Percentiles rank a stretch among this genome's conserved stretches.
These are phyloP conservation scores for Betula pendula DNA, from an alignment of 306 rosid genomes.

Conservation along the genomic window DNA sequence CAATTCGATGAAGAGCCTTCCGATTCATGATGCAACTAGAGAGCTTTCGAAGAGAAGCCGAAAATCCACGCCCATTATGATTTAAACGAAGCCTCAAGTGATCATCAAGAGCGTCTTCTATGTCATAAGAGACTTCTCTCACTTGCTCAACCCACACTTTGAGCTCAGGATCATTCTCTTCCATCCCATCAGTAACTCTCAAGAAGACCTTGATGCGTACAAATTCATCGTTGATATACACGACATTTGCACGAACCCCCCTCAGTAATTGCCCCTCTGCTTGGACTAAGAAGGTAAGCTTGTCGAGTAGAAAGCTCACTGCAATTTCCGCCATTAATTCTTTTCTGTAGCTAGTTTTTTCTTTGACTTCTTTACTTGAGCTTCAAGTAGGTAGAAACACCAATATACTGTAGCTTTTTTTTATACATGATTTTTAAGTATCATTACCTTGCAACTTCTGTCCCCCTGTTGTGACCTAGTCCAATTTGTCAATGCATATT, in stretches of 20 bases:
- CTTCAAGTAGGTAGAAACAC: too few species aligned
- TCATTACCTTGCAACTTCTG: too few species aligned
- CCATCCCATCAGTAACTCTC: constrained; percentile 31
- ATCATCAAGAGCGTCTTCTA: constrained; percentile 41
- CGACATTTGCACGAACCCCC: constrained; percentile 30
- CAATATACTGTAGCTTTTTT: too few species aligned
- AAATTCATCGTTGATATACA: constrained; percentile 21
- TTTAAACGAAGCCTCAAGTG: not conserved
- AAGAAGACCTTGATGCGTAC: constrained; percentile 25
- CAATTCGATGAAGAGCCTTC: constrained; percentile 14
- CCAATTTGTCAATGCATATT: too few species aligned
- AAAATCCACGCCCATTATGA: not conserved
- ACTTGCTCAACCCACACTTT: constrained; percentile 38
- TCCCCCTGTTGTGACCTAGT: too few species aligned
- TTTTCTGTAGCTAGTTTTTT: not conserved
- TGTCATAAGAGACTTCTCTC: constrained; percentile 34
- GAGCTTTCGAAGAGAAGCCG: not conserved
- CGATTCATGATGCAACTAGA: not conserved
- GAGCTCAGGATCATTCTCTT: constrained; percentile 35
- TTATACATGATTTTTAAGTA: too few species aligned
- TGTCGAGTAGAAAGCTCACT: constrained; percentile 23
- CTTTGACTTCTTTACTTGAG: too few species aligned
- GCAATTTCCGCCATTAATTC: constrained; percentile 34
- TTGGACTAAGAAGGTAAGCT: constrained; percentile 11
- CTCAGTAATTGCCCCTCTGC: not conserved